Base-by-base conservation (phyloP, 768 basidiomycete species). In the Serendipita sp. region DNA sequence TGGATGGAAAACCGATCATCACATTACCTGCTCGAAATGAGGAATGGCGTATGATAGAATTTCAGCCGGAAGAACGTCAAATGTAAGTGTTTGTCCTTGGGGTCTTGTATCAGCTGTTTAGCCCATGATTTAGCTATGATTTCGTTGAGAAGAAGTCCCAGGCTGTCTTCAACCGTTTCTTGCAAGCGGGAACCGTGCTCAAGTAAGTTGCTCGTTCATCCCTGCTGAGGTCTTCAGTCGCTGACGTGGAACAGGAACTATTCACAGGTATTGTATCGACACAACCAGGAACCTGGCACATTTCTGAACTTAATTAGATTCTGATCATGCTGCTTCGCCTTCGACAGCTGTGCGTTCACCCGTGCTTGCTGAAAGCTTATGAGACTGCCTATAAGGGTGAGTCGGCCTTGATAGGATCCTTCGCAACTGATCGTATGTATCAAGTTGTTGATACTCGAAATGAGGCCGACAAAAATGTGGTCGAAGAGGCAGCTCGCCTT, bases 251-350 rank as follows among this genome's bases (percentile, higher is more conserved):
- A 5, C 53, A 81, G 78, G 68, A 82, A 85, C 66, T 83, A 83
- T 64, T 74, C 77, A 43, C 78, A 81, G 68, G 81, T 82, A 28
- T n/a, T 31, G 26, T 14, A 43, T 38, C 7, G 14, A 5, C 34
- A 38, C 20, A 26, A 1, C 5, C 26, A 31, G 5, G 5, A 42
- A 42, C 17, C 66, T 14, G n/a, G 24, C 53, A 41, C 30, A 26
- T 45, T 33, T 38, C 38, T 22, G 14, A 41, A 14, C 43, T 62
- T 2, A 33, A 62, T 48, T 67, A 84, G 76, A 82, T 87, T 17
- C 70, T 81, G n/a, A 74, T 77, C 24, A 77, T 90, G 79, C 84
- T 90, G 20, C 76, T 90, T 34, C 83, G 85, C 11, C 75, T 89
- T 1, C 78, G 85, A 9, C 86, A 87, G 67, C 72, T 86, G 41